These are phyloP conservation scores for Paecilomyces fulvus DNA, from an alignment of 2,329 filamentous ascomycete species.

Conservation along the genomic window DNA sequence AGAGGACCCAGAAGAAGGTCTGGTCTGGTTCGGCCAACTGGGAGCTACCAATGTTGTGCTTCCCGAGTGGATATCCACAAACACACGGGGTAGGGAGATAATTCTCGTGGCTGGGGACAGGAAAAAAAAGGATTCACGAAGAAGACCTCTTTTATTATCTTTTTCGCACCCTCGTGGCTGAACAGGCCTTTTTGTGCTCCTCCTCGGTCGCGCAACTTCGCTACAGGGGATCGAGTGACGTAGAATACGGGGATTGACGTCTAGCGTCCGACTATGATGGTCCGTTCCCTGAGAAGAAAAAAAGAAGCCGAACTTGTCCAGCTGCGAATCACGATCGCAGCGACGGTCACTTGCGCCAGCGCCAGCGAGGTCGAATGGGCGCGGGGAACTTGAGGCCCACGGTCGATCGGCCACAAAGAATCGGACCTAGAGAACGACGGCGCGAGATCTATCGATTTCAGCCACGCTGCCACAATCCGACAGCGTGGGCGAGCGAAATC, in stretches of 20 bases:
- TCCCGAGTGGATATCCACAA: not conserved
- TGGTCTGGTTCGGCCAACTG: not conserved
- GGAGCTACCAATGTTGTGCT: not conserved
- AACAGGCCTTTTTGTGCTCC: not conserved
- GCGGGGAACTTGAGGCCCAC: not conserved
- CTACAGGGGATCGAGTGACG: not conserved
- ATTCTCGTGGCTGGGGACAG: not conserved
- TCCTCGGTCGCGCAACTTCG: not conserved
- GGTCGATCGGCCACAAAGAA: not conserved
- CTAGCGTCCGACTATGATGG: not conserved
- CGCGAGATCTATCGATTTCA: slow-evolving; percentile 1
- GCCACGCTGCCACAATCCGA: not conserved
- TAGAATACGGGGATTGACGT: not conserved
- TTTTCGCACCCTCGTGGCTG: not conserved
- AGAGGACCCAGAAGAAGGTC: not conserved
- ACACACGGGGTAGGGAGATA: not conserved
- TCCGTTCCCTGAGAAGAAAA: not conserved
- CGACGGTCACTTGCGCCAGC: not conserved
- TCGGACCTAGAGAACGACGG: not conserved
- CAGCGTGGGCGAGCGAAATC: not conserved
- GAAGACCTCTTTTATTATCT: not conserved
- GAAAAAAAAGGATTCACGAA: not conserved
- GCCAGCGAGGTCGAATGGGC: not conserved
- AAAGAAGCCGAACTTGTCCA: not conserved
- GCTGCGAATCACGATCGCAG: not conserved